Evolutionary conservation across 805 yeast genomes (phyloP), one percentile per base, ranked within the genome.

Genomic region (Lipomyces spencermartinsiae): DNA sequence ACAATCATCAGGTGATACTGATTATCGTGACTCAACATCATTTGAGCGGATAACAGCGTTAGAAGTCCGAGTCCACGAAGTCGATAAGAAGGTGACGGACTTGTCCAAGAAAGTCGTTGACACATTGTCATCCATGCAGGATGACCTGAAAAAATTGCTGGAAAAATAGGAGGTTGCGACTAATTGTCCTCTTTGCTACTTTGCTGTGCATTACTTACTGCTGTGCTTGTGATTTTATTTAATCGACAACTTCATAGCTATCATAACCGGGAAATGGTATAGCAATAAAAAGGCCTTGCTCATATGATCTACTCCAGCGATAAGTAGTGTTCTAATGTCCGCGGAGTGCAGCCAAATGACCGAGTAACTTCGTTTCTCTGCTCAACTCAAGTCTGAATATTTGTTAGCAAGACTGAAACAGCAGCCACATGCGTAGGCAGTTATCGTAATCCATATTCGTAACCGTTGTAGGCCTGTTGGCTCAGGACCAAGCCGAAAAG

Each of bases 261-360:
- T 37, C 5, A 3, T 37, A 37, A 37, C n/a, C n/a, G n/a, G n/a
- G n/a, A n/a, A n/a, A n/a, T n/a, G n/a, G n/a, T n/a, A n/a, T n/a
- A n/a, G n/a, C n/a, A n/a, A n/a, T n/a, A n/a, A n/a, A n/a, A n/a
- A n/a, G n/a, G n/a, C n/a, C n/a, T n/a, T n/a, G n/a, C n/a, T n/a
- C n/a, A n/a, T n/a, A n/a, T n/a, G n/a, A 37, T 37, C 55, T 51
- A 51, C 31, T 51, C 55, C 55, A 22, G 19, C 12, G 4, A 7
- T 25, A 51, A 25, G 16, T 51, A 51, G 8, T 51, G 4, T 25
- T 51, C 31, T 25, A 51, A 25, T 7, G 55, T 12, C 19, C 25
- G 55, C 19, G 55, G 54, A 7, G 55, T 25, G 31, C 55, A 51
- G 25, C 55, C 55, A 25, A 51, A 51, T 25, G 55, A 51, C 55